These are phyloP conservation scores for Polysphondylium violaceum DNA, from an alignment of 78 protist species.

Conservation along the genomic window DNA sequence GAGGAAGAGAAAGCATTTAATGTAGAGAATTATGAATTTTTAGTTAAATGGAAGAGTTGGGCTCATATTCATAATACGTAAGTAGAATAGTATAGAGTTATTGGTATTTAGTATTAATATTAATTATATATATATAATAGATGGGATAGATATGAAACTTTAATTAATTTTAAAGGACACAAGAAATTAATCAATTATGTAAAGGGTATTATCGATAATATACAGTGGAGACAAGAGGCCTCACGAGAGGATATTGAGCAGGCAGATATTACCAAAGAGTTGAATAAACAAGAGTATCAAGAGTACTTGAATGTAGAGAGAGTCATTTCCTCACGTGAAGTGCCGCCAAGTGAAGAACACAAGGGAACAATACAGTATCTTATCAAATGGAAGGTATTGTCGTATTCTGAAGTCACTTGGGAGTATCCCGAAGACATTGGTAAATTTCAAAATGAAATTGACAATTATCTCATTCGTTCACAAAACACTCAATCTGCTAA, in stretches of 20 bases:
- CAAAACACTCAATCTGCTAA: slow-evolving; percentile 22
- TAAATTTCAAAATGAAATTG: slow-evolving; percentile 18
- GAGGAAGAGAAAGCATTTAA: slow-evolving; percentile 28
- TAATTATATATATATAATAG: background rate
- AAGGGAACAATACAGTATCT: slow-evolving; percentile 73
- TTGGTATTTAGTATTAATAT: background rate
- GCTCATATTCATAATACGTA: slow-evolving; percentile 90
- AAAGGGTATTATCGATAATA: slow-evolving; percentile 12
- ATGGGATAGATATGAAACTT: slow-evolving; percentile 78
- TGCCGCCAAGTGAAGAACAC: slow-evolving; percentile 22
- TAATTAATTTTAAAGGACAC: slow-evolving; percentile 66
- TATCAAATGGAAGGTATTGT: slow-evolving; percentile 89
- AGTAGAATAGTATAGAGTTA: slow-evolving; percentile 28
- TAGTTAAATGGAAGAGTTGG: slow-evolving; percentile 88
- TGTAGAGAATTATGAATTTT: slow-evolving; percentile 69
- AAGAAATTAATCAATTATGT: slow-evolving; percentile 81
- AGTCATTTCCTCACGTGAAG: slow-evolving; percentile 53
- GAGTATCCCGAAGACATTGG: slow-evolving; percentile 84
- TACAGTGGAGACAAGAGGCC: slow-evolving; percentile 76
- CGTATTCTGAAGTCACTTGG: slow-evolving; percentile 94
- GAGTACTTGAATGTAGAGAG: slow-evolving; percentile 81
- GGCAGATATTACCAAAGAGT: slow-evolving; percentile 74
- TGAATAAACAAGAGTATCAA: slow-evolving; percentile 45
- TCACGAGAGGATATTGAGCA: slow-evolving; percentile 83
- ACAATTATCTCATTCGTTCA: slow-evolving; percentile 1